Percentiles rank a stretch among this genome's conserved stretches.
phyloP scores from a whole-genome alignment of 768 basidiomycete genomes.

The Chalciporus pseudorubinellus region DNA sequence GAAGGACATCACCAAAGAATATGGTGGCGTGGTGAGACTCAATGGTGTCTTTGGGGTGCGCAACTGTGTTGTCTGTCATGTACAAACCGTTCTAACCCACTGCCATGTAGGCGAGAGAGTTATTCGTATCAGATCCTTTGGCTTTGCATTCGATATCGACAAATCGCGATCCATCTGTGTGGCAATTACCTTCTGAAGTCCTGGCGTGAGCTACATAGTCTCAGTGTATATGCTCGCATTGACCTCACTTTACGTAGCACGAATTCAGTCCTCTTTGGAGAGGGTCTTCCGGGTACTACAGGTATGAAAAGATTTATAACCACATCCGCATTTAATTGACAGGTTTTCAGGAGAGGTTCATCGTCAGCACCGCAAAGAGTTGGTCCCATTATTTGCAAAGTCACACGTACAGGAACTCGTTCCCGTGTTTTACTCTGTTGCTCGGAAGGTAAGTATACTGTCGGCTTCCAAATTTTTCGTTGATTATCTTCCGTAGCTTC shows the following conservation, averaged over 20 bases:
- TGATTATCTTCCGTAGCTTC: background rate
- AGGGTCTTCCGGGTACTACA: conserved; percentile 3
- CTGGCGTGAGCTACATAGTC: background rate
- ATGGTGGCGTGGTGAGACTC: background rate
- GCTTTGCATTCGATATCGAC: conserved; percentile 3
- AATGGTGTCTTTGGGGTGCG: background rate
- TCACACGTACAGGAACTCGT: background rate
- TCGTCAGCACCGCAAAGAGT: conserved; percentile 2
- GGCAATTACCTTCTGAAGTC: conserved; percentile 2
- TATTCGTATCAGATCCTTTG: conserved; percentile 1
- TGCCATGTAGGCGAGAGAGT: background rate
- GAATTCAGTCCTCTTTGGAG: conserved; percentile 1
- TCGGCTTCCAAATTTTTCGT: too few relatives aligned
- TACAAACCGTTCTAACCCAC: background rate
- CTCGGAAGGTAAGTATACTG: background rate
- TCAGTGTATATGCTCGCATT: background rate
- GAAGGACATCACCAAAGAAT: background rate
- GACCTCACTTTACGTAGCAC: background rate
- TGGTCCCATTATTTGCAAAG: conserved; percentile 1
- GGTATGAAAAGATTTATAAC: background rate
- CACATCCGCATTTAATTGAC: background rate
- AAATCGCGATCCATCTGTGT: background rate
- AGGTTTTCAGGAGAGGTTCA: background rate
- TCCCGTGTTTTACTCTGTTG: conserved; percentile 2
- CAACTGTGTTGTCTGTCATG: background rate